These are phyloP conservation scores for Globisporangium paddicum DNA, from an alignment of 352 stramenopile species.

Conservation along the genomic window DNA sequence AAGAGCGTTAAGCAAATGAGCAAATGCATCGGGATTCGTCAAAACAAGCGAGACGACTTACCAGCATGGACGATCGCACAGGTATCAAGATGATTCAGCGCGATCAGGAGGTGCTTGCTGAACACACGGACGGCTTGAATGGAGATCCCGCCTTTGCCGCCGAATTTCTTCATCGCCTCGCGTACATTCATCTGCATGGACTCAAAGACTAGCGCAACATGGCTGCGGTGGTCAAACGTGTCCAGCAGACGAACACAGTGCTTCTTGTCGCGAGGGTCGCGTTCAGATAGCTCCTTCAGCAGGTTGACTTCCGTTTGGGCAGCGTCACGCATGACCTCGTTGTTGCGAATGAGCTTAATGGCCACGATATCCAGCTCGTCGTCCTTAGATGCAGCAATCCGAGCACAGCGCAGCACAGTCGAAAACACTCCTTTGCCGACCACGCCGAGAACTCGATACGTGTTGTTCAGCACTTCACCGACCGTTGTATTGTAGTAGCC, in stretches of 20 bases:
- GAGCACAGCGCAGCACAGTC: constrained; percentile 94
- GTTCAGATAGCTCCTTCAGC: constrained; percentile 65
- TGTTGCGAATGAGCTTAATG: constrained; percentile 93
- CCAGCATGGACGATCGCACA: constrained; percentile 92
- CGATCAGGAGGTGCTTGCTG: constrained; percentile 74
- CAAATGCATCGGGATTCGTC: background rate
- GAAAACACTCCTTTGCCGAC: constrained; percentile 98
- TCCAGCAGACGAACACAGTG: constrained; percentile 84
- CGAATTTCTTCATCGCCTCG: constrained; percentile 89
- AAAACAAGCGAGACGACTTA: constrained; percentile 18
- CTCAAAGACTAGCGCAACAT: constrained; percentile 97
- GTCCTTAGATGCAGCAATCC: constrained; percentile 24
- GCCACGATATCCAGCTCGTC: constrained; percentile 43
- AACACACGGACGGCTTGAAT: constrained; percentile 85
- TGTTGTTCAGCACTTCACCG: constrained; percentile 89
- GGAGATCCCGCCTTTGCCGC: constrained; percentile 76
- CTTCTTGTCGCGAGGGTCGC: constrained; percentile 74
- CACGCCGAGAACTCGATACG: constrained; percentile 92
- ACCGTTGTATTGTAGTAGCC: constrained; percentile 97
- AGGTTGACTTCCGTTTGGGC: constrained; percentile 84
- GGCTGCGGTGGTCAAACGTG: constrained; percentile 90
- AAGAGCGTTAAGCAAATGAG: constrained; percentile 7
- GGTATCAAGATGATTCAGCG: constrained; percentile 66
- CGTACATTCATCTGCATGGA: constrained; percentile 97
- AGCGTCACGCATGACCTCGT: constrained; percentile 97